A percentile compares a stretch with the other conserved stretches of the same genome.
phyloP scores from a whole-genome alignment of 257 asterid species.

The Ajuga chamaepitys region DNA sequence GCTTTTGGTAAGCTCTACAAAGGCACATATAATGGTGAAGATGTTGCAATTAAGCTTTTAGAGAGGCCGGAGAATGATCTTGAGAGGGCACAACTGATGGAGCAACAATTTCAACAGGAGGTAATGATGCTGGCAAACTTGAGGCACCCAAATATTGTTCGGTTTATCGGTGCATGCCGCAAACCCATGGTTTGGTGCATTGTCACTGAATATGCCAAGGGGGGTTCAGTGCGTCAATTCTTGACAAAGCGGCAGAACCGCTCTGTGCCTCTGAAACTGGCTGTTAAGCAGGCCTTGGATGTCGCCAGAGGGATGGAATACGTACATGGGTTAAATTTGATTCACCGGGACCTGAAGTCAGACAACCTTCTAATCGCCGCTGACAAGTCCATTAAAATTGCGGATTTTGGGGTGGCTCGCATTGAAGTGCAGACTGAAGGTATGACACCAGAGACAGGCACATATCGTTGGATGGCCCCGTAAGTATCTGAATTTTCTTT shows the following conservation, averaged over 20 bases:
- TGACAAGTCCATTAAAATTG: constrained; percentile 90
- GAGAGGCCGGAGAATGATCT: constrained; percentile 85
- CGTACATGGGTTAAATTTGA: constrained; percentile 81
- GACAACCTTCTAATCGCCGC: constrained; percentile 91
- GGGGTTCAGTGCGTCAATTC: constrained; percentile 93
- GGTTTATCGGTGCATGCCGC: constrained; percentile 89
- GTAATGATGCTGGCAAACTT: constrained; percentile 91
- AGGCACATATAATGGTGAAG: constrained; percentile 87
- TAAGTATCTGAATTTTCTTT: constrained; percentile 36
- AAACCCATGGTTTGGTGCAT: constrained; percentile 99
- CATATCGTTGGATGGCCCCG: constrained; percentile 99
- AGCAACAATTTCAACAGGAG: constrained; percentile 97
- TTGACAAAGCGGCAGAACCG: constrained; percentile 77
- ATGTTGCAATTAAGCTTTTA: constrained; percentile 92
- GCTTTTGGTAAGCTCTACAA: constrained; percentile 95
- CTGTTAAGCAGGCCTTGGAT: constrained; percentile 98
- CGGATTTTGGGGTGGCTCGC: constrained; percentile 98
- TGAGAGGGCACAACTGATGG: constrained; percentile 88
- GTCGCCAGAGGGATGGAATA: constrained; percentile 98
- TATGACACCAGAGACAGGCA: constrained; percentile 99
- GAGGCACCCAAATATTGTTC: constrained; percentile 93
- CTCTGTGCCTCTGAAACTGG: constrained; percentile 85
- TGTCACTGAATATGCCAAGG: constrained; percentile 95
- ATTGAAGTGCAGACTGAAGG: constrained; percentile 98
- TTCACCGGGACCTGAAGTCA: constrained; percentile 92